Conservation (phyloP, 495 filamentous ascomycete genomes). For the Pyrenula massariospora region DNA sequence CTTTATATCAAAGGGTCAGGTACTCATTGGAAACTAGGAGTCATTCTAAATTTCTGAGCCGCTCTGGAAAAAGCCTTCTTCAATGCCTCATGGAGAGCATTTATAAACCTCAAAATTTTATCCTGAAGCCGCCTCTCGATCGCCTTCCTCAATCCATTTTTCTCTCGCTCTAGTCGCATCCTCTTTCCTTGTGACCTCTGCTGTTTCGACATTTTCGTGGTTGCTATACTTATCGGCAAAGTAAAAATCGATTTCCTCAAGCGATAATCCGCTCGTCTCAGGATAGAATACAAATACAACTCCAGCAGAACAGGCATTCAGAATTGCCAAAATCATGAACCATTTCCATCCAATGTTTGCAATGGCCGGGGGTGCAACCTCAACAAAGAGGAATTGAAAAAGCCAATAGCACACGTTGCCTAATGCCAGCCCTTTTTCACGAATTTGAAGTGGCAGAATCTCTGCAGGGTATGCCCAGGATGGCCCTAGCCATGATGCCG, state of each 20-base stretch:
- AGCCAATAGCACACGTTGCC: slow-evolving; percentile 36
- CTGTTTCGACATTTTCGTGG: neutral
- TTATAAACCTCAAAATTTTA: neutral
- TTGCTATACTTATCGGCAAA: neutral
- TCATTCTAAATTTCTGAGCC: too few relatives aligned
- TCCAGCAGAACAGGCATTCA: neutral
- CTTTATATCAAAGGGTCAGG: too few relatives aligned
- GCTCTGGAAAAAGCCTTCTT: too few relatives aligned
- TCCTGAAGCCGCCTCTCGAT: neutral
- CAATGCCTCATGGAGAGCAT: neutral
- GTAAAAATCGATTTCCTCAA: neutral
- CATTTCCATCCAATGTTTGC: slow-evolving; percentile 5
- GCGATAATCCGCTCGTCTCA: neutral
- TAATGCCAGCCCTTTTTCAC: slow-evolving; percentile 47
- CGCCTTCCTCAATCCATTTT: neutral
- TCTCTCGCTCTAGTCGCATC: neutral
- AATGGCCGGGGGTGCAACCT: slow-evolving; percentile 32
- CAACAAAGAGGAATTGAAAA: slow-evolving; percentile 34
- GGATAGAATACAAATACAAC: neutral
- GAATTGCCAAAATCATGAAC: neutral
- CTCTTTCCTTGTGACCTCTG: neutral
- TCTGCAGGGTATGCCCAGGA: slow-evolving; percentile 72
- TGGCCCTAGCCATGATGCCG: neutral
- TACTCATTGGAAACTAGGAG: too few relatives aligned
- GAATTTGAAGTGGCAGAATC: slow-evolving; percentile 60